Base-by-base conservation (phyloP, 345 rosid species). In the Populus davidiana region DNA sequence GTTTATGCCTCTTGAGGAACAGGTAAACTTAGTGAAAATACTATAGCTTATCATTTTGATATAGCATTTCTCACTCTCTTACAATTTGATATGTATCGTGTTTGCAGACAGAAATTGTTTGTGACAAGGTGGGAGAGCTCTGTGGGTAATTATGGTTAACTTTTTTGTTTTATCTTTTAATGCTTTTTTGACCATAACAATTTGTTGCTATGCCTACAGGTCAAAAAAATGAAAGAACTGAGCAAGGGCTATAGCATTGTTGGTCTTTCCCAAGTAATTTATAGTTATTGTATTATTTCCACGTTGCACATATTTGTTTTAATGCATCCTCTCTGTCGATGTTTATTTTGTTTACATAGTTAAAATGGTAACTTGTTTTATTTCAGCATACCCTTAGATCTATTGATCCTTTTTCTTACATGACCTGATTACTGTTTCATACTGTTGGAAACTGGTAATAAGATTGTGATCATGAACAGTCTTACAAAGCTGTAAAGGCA, bases 221-320 rank as follows among this genome's bases (percentile, higher is more conserved):
- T 95, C 86, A 92, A 90, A 82, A 62, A 86, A 81, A 92, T 93
- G 92, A 74, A 89, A 86, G 94, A 88, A 84, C 82, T 95, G 82
- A 88, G 89, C 44, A 76, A 86, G 72, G 99, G 99, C 61, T 91
- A 89, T 87, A 91, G 87, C 85, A 85, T 95, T 25, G 98, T 95
- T 84, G 99, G 95, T 68, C 93, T 90, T 76, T 95, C 98, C 68
- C 99, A 93, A 95, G 98, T 90, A 70, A 78, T 63, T 74, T 79
- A 65, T 49, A 18, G 33, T 20, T 41, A 69, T 47, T 66, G 54
- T 49, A 74, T 21, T 6, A 12, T 70, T 52, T 43, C 25, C 69
- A 72, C 21, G 3, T 41, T 72, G 39, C 50, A 44, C 4, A 27
- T 43, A 12, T 69, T 63, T 38, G 21, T 14, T 76, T 23, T 20